Conservation (phyloP, 2,329 filamentous ascomycete genomes). For the Amphichorda felina region DNA sequence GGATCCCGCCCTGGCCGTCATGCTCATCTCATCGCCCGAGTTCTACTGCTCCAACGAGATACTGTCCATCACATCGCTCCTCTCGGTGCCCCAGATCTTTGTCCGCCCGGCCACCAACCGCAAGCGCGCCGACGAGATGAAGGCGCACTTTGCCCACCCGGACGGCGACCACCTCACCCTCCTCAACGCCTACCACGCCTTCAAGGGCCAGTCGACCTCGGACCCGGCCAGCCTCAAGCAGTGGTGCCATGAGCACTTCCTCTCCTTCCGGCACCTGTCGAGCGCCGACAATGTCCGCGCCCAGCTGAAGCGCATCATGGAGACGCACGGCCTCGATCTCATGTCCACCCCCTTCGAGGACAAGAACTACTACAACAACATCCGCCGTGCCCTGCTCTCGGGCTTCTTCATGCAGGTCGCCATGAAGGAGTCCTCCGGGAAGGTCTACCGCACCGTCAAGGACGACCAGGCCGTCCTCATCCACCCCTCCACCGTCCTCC, state of each 20-base stretch:
- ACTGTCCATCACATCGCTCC: conserved; percentile 81
- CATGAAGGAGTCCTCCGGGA: conserved; percentile 79
- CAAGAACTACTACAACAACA: conserved; percentile 97
- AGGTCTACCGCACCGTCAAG: conserved; percentile 91
- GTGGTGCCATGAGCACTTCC: conserved; percentile 96
- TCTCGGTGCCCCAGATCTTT: conserved; percentile 92
- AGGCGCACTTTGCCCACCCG: conserved; percentile 79
- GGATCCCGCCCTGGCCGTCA: conserved; percentile 87
- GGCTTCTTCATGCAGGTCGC: conserved; percentile 99
- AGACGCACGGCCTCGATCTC: conserved; percentile 76
- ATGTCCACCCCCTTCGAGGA: conserved; percentile 83
- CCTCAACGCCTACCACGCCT: conserved; percentile 95
- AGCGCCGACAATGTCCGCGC: conserved; percentile 89
- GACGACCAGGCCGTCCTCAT: conserved; percentile 90
- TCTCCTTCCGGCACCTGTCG: conserved; percentile 77
- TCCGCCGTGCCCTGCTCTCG: conserved; percentile 78
- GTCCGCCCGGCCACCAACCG: conserved; percentile 74
- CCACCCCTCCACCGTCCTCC: conserved; percentile 84
- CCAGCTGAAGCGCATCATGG: conserved; percentile 94
- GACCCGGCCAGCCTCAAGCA: conserved; percentile 62
- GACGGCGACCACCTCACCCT: conserved; percentile 95
- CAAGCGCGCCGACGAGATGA: conserved; percentile 96
- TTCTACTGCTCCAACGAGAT: conserved; percentile 99
- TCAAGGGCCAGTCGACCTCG: conserved; percentile 56
- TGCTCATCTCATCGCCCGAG: conserved; percentile 94